These are phyloP conservation scores for Mallotus repandus DNA, from an alignment of 441 rosid genomes.

Conservation along the genomic window DNA sequence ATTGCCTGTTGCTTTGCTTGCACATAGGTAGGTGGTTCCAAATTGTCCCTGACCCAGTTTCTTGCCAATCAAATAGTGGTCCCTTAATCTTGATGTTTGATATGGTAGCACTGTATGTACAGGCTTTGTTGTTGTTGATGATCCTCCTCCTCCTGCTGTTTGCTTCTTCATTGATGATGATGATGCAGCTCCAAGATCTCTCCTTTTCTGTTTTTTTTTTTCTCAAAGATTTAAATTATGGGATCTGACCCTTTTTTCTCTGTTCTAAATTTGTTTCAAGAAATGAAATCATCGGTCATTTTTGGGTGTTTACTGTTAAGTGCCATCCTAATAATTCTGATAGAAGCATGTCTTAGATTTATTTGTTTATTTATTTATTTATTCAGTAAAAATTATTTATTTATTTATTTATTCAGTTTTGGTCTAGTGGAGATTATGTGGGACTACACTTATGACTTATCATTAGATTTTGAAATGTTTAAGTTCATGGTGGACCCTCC, in stretches of 20 bases:
- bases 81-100: constrained; percentile 59
- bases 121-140: constrained; percentile 14
- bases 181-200: not conserved
- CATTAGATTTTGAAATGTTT: too few species aligned
- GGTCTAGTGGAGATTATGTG: too few species aligned
- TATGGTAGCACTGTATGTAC: constrained; percentile 51
- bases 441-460: too few species aligned
- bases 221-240: not conserved
- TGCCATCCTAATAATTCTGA: too few species aligned
- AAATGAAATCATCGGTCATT: too few species aligned
- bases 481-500: too few species aligned
- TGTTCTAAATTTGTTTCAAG: not conserved
- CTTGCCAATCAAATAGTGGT: constrained; percentile 59
- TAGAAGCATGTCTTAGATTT: too few species aligned
- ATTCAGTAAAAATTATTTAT: too few species aligned
- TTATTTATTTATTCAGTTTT: too few species aligned
- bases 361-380: too few species aligned
- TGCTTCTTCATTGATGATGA: constrained; percentile 2
- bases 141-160: not conserved
- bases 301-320: too few species aligned
- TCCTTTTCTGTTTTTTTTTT: too few species aligned
- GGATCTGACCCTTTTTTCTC: not conserved
- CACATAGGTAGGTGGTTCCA: constrained; percentile 72
- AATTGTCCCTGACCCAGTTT: constrained; percentile 88
- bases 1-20: constrained; percentile 46